Evolutionary conservation across 1,284 basidiomycete species (phyloP), one percentile per base, ranked within the genome.

Genomic region (Flammula alnicola): DNA sequence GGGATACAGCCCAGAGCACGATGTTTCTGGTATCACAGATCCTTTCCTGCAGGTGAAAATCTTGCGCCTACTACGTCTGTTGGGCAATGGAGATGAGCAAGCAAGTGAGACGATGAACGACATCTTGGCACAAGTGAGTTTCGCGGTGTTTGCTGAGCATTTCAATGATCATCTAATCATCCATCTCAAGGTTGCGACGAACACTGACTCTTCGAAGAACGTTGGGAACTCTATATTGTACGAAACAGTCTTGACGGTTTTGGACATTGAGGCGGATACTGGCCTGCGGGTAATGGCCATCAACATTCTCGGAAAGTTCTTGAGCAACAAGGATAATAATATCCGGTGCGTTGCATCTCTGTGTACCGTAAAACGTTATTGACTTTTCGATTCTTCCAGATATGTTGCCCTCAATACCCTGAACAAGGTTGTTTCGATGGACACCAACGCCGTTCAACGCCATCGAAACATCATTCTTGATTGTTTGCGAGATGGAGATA

Each of bases 1-100:
- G 1, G 96, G 96, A 14, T 98, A 98, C 70, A 97, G 94, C 59
- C 96, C 97, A 17, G 97, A 99, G 68, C 97, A 99, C 65, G 97
- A 99, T 62, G 97, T 99, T n/a, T 93, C 93, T 22, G 97, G 97
- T 23, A 96, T 99, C 69, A 98, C 96, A 19, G 97, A 99, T 69
- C 97, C 97, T 2, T 99, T 99, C 80, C 77, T 99, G 11, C 96
- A 99, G 73, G 90, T 96, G 64, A 99, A 99, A 73, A 87, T 98
- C 36, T 76, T 99, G n/a, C 88, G 94, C n/a, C 75, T 99, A 20
- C 76, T 99, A 33, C 84, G 95, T 25, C 66, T 98, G 25, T 81
- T 99, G 6, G 97, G 96, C 5, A 87, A 79, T 61, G 91, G 88
- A 1, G 92, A 98, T 63, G 80, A 77, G 38, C 84, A 88, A 61